A percentile compares a stretch with the other conserved stretches of the same genome.
phyloP scores from a whole-genome alignment of 2,329 filamentous ascomycete genomes.

The Tolypocladium tropicale region DNA sequence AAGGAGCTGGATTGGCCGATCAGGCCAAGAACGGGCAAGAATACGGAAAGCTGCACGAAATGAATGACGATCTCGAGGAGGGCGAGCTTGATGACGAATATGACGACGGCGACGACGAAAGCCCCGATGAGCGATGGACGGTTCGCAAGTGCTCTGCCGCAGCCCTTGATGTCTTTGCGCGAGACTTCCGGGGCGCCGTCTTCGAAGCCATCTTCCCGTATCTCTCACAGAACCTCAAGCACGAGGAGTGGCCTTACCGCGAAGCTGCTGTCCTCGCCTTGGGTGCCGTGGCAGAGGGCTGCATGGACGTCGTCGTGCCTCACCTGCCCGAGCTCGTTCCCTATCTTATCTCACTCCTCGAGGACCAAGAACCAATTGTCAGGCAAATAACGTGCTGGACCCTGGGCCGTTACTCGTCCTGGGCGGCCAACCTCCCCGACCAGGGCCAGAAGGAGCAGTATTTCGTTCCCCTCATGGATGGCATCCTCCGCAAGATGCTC shows the following conservation, averaged over 20 bases:
- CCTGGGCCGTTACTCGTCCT: constrained; percentile 82
- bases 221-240: constrained; percentile 77
- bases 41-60: constrained; percentile 44
- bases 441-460: constrained; percentile 59
- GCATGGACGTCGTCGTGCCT: constrained; percentile 78
- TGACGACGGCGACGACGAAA: constrained; percentile 65
- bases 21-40: constrained; percentile 39
- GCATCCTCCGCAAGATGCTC: constrained; percentile 86
- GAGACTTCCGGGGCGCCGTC: constrained; percentile 77
- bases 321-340: constrained; percentile 85
- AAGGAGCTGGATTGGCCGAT: constrained; percentile 38
- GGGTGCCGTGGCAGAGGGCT: constrained; percentile 90
- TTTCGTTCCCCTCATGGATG: constrained; percentile 96
- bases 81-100: constrained; percentile 73
- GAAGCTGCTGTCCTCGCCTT: constrained; percentile 92
- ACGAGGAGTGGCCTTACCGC: constrained; percentile 81
- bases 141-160: constrained; percentile 94
- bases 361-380: constrained; percentile 81
- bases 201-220: constrained; percentile 92
- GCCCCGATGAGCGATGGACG: constrained; percentile 90
- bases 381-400: constrained; percentile 98
- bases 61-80: constrained; percentile 73
- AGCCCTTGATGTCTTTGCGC: constrained; percentile 86
- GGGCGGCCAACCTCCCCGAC: constrained; percentile 70
- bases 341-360: constrained; percentile 77